Conservation (phyloP, 2,329 filamentous ascomycete genomes). For the Aspergillus pseudonomiae region DNA sequence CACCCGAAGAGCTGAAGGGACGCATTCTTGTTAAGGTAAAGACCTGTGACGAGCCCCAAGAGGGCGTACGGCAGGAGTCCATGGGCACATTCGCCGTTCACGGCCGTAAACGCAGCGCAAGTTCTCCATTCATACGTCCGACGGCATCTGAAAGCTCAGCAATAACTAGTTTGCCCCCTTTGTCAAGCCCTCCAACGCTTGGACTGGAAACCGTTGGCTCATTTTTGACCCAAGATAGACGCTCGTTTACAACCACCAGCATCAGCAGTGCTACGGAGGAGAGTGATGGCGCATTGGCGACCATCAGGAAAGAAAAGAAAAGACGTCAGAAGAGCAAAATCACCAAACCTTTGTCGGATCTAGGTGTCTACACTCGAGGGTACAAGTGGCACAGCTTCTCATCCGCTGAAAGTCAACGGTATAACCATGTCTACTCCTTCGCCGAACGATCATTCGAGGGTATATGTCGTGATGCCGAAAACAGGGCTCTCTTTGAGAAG, state of each 20-base stretch:
- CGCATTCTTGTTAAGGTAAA: conserved; percentile 95
- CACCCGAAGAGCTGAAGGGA: conserved; percentile 80
- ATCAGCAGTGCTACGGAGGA: conserved; percentile 71
- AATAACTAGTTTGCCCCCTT: conserved; percentile 51
- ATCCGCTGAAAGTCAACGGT: conserved; percentile 75
- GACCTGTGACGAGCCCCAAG: conserved; percentile 64
- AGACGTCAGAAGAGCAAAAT: conserved; percentile 79
- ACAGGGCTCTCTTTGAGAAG: conserved; percentile 76
- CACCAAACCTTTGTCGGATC: conserved; percentile 75
- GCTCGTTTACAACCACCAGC: conserved; percentile 58
- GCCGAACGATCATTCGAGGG: conserved; percentile 86
- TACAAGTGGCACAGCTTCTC: conserved; percentile 86
- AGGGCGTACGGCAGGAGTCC: conserved; percentile 48
- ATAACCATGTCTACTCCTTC: conserved; percentile 95
- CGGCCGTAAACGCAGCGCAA: conserved; percentile 68
- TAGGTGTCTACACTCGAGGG: conserved; percentile 77
- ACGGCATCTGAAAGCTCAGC: conserved; percentile 60
- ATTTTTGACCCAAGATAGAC: conserved; percentile 54
- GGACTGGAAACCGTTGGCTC: conserved; percentile 49
- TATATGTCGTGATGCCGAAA: conserved; percentile 73
- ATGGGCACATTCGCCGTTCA: conserved; percentile 38
- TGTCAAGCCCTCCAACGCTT: conserved; percentile 58
- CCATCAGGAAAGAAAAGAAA: conserved; percentile 61
- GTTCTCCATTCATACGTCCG: conserved; percentile 72
- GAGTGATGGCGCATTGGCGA: conserved; percentile 63